phyloP scores from a whole-genome alignment of 108 stramenopile species.

The Fragilaria radians region DNA sequence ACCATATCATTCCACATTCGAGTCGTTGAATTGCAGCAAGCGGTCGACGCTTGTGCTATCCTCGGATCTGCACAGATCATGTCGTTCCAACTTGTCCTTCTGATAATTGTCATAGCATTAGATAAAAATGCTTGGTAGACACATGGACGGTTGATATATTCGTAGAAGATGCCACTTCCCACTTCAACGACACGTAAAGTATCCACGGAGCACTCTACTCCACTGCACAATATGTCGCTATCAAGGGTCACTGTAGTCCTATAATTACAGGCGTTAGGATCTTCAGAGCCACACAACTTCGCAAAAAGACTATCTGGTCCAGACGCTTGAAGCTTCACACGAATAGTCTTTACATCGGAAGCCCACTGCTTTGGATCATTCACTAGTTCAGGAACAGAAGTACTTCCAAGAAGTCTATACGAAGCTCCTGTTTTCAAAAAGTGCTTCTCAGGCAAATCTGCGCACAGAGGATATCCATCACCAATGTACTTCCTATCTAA shows the following conservation, averaged over 20 bases:
- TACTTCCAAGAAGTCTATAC: conserved; percentile 29
- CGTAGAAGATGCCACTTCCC: conserved; percentile 27
- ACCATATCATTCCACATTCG: too few species aligned
- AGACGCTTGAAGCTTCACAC: conserved; percentile 7
- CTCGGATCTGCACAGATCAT: conserved; percentile 33
- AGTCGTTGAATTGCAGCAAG: conserved; percentile 2
- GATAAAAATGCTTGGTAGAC: conserved; percentile 39
- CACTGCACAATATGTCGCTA: neutral
- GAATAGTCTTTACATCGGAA: neutral
- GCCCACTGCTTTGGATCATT: conserved; percentile 1
- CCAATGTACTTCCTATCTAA: conserved; percentile 27
- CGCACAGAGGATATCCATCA: conserved; percentile 26
- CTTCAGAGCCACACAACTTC: conserved; percentile 30
- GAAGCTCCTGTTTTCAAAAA: conserved; percentile 39
- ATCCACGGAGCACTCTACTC: conserved; percentile 27
- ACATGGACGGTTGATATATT: conserved; percentile 36
- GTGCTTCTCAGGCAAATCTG: conserved; percentile 18
- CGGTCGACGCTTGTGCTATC: conserved; percentile 15
- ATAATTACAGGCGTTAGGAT: conserved; percentile 6
- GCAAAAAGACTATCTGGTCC: conserved; percentile 20
- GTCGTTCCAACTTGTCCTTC: conserved; percentile 10
- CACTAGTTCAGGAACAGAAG: neutral
- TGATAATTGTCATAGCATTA: conserved; percentile 19
- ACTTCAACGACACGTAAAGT: conserved; percentile 27
- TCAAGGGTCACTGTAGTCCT: neutral